Evolutionary conservation across 768 basidiomycete species (phyloP).

Genomic region (Chlorophyllum brunneum): DNA sequence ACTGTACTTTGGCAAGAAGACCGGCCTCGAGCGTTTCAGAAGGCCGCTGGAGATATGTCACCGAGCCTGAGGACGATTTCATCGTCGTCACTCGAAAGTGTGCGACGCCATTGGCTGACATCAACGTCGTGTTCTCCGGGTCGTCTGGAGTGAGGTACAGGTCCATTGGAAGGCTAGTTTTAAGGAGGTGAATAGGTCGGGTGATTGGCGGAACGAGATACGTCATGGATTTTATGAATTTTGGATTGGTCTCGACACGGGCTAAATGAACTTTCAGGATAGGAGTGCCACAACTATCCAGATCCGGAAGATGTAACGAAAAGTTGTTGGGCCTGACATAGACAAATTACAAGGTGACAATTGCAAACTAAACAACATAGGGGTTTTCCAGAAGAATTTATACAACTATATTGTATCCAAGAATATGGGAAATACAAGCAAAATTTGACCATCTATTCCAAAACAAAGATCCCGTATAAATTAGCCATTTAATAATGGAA

Average conservation of each 20-base stretch:
- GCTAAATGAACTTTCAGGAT: no score
- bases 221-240: no score
- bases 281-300: no score
- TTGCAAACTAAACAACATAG: no score
- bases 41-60: constrained; percentile 40
- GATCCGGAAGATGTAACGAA: no score
- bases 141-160: constrained; percentile 50
- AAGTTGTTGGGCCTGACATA: no score
- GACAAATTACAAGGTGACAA: no score
- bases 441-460: not conserved
- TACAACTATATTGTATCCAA: no score
- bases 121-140: constrained; percentile 43
- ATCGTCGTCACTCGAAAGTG: constrained; percentile 46
- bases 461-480: constrained; percentile 4
- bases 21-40: constrained; percentile 32
- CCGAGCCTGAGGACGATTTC: constrained; percentile 26
- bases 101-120: constrained; percentile 46
- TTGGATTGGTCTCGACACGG: no score
- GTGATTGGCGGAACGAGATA: no score
- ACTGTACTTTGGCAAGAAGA: constrained; percentile 48
- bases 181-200: not conserved
- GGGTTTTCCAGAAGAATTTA: no score
- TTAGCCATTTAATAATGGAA: constrained; percentile 32
- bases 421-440: constrained; percentile 3
- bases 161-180: constrained; percentile 33